Conservation (phyloP, 257 asterid species). For the Cinchona pubescens region DNA sequence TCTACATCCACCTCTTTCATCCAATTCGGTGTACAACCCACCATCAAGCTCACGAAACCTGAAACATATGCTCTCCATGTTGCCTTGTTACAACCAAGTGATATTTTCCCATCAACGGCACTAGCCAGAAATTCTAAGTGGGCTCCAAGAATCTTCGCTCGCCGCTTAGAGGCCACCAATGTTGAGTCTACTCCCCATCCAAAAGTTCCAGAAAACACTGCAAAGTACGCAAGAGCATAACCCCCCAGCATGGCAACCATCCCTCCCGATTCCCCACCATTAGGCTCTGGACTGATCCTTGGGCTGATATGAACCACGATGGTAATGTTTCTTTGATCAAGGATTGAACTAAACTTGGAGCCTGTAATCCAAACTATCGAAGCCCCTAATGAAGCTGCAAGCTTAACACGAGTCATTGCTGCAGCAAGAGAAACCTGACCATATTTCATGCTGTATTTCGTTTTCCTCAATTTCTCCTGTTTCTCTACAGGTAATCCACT, state of each 20-base stretch:
- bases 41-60: slow-evolving; percentile 74
- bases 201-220: slow-evolving; percentile 52
- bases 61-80: slow-evolving; percentile 79
- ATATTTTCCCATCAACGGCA: slow-evolving; percentile 71
- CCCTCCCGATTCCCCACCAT: slow-evolving; percentile 48
- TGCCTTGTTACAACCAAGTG: slow-evolving; percentile 75
- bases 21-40: slow-evolving; percentile 84
- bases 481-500: slow-evolving; percentile 54
- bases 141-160: slow-evolving; percentile 47
- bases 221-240: slow-evolving; percentile 76
- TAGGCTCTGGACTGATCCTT: slow-evolving; percentile 39
- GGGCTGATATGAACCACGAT: slow-evolving; percentile 77
- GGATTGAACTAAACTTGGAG: slow-evolving; percentile 54
- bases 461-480: slow-evolving; percentile 62
- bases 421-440: slow-evolving; percentile 80
- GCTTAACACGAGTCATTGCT: slow-evolving; percentile 70
- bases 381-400: slow-evolving; percentile 84
- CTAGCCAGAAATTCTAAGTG: slow-evolving; percentile 79
- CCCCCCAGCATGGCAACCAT: slow-evolving; percentile 77
- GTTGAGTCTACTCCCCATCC: slow-evolving; percentile 84
- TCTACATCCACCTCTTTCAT: slow-evolving; percentile 72
- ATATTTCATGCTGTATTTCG: slow-evolving; percentile 48
- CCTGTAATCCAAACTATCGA: slow-evolving; percentile 87
- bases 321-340: slow-evolving; percentile 75
- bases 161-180: slow-evolving; percentile 46